Evolutionary conservation across 1,284 basidiomycete species (phyloP), one percentile per base, ranked within the genome.

Genomic region (Pseudozyma tsukubaensis): DNA sequence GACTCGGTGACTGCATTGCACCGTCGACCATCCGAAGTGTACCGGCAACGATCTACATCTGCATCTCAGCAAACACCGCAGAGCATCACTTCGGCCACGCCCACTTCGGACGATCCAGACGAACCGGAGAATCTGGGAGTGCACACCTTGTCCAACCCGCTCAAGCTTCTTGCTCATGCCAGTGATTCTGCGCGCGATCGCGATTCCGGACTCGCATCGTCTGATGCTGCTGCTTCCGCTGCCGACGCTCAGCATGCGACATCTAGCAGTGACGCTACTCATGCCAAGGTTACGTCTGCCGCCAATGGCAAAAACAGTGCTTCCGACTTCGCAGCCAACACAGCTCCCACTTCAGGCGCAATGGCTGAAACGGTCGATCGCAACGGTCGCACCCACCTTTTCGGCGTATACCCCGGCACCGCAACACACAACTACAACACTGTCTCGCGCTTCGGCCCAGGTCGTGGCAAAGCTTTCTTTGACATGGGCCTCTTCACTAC

Each of bases 91-190:
- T 63, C 70, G 11, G 70, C 70, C 6, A 68, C 72, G n/a, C 72
- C 72, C 0, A 70, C 72, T 0, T 61, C 62, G 0, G 62, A 65
- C 21, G 73, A 76, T 16, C 70, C 69, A 13, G 73, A 76, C 19
- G 69, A 76, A 47, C 70, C 73, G 1, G 69, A 76, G 32, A 75
- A 76, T 29, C 55, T 74, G 1, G 74, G 74, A 8, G 50, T 76
- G n/a, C 74, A 71, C 10, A 74, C 66, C 7, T 58, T 76, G 14
- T 68, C 62, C 9, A 76, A 76, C 34, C 74, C 74, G 24, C 60
- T 76, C 53, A 76, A 76, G 29, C 53, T 76, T 37, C 59, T 76
- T 0, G 74, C 72, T 9, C 67, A 67, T 11, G 72, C 72, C 9
- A 75, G 72, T 58, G 72, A 71, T 42, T 67, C 67, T 16, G 72